Base-by-base conservation (phyloP, 208 protist genomes). In the Herpetomonas tarakana region DNA sequence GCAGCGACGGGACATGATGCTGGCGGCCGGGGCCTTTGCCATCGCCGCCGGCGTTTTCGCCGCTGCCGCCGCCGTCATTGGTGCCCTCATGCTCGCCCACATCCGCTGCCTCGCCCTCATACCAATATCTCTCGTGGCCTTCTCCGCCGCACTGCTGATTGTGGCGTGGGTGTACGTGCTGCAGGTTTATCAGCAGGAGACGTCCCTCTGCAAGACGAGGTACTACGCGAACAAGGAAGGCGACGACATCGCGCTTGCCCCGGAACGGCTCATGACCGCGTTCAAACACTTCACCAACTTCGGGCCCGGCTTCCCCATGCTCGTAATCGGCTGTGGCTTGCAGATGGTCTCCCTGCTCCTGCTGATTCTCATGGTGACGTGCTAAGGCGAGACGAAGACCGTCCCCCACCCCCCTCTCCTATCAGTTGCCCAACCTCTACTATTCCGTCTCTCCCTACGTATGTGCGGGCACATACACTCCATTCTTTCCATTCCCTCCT, bases 241-340 rank as follows among this genome's bases (percentile, higher is more conserved):
- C 19, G 27, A 46, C 16, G 31, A 58, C 19, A 49, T 22, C 11
- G 44, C 44, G 16, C 9, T 49, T 11, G 44, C 3, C 11, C 44
- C 44, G 44, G 19, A 4, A 18, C 9, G 6, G 44, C 4, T 22
- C 9, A 49, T 49, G 21, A 31, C 18, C 57, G n/a, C 28, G 18
- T 72, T 46, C 35, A 65, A 63, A 53, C 38, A 31, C 50, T 41
- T 46, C 49, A 62, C 55, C 44, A 44, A 56, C 28, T 74, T 72
- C 68, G 72, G 60, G 49, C 64, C 68, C 26, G 77, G 77, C 58
- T 83, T 83, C 35, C 72, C 47, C 30, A 56, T 83, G 44, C 63
- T 83, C 67, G 65, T 79, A 18, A 69, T 62, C 24, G 58, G 71
- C 22, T 78, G 65, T 61, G 55, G 60, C 49, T 58, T 83, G 41